phyloP scores from a whole-genome alignment of 192 early-diverging fungal species.

The Endogone sp. region DNA sequence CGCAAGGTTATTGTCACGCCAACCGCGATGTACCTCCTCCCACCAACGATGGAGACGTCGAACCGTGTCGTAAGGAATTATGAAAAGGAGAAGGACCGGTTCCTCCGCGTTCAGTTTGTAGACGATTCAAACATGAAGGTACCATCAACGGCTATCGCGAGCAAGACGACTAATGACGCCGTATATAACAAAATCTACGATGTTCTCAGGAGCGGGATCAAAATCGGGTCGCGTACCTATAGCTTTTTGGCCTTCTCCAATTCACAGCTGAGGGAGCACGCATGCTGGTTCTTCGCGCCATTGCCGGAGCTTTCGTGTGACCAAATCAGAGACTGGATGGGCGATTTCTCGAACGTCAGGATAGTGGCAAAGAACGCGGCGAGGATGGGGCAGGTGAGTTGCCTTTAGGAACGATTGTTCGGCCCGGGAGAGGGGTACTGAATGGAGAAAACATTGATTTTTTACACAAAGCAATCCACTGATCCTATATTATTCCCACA shows the following conservation, averaged over 20 bases:
- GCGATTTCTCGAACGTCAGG: slow-evolving; percentile 58
- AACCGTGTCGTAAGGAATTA: slow-evolving; percentile 56
- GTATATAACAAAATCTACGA: slow-evolving; percentile 51
- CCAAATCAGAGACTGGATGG: slow-evolving; percentile 64
- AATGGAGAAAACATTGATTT: neutral
- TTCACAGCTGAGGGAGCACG: slow-evolving; percentile 57
- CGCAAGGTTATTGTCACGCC: slow-evolving; percentile 66
- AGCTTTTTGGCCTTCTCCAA: slow-evolving; percentile 63
- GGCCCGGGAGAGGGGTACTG: neutral
- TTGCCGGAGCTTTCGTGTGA: slow-evolving; percentile 36
- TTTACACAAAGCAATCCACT: neutral
- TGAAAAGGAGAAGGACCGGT: slow-evolving; percentile 32
- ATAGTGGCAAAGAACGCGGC: slow-evolving; percentile 68
- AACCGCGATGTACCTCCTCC: slow-evolving; percentile 56
- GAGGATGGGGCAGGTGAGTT: slow-evolving; percentile 57
- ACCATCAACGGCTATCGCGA: slow-evolving; percentile 7
- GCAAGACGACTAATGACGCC: slow-evolving; percentile 10
- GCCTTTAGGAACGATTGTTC: too few relatives aligned
- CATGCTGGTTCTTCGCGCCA: slow-evolving; percentile 71
- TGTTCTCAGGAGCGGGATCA: slow-evolving; percentile 42
- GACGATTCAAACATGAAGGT: slow-evolving; percentile 53
- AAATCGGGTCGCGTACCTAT: slow-evolving; percentile 48
- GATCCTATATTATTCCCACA: neutral
- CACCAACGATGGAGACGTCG: slow-evolving; percentile 61
- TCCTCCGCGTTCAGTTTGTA: slow-evolving; percentile 65